These are phyloP conservation scores for Geranium rotundifolium DNA, from an alignment of 345 rosid species.

Conservation along the genomic window DNA sequence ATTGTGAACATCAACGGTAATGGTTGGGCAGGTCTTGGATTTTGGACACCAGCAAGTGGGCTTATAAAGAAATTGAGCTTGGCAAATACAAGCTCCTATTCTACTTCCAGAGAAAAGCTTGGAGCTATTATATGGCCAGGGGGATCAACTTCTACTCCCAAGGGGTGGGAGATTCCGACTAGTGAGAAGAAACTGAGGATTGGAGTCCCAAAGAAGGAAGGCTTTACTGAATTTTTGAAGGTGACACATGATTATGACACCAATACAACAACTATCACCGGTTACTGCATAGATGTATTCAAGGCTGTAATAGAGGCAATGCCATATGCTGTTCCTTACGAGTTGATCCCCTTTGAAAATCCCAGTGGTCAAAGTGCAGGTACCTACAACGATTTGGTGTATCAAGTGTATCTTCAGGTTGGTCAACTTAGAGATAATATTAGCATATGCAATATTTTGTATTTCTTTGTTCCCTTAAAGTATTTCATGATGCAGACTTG, in stretches of 20 bases:
- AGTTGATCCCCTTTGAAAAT: conserved; percentile 11
- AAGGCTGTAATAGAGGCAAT: conserved; percentile 15
- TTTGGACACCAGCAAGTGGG: conserved; percentile 23
- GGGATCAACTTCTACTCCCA: conserved; percentile 4
- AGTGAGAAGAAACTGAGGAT: conserved; percentile 17
- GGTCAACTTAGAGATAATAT: not conserved
- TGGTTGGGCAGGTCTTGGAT: conserved; percentile 20
- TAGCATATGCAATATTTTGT: too few relatives aligned
- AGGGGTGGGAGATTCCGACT: conserved; percentile 17
- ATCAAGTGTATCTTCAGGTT: conserved; percentile 10
- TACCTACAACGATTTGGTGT: conserved; percentile 18
- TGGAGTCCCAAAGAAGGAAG: conserved; percentile 23
- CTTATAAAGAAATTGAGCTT: not conserved
- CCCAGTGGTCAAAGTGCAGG: conserved; percentile 7
- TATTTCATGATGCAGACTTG: not conserved
- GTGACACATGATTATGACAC: conserved; percentile 1
- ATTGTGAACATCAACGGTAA: conserved; percentile 29
- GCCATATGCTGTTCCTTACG: conserved; percentile 8
- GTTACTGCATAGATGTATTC: conserved; percentile 33
- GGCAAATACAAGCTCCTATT: not conserved
- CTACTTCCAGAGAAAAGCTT: not conserved
- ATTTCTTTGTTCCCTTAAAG: not conserved
- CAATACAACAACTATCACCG: not conserved
- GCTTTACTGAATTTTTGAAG: conserved; percentile 23
- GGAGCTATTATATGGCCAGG: conserved; percentile 15